Conservation (phyloP, 306 rosid species). For the Vigna hirtella region DNA sequence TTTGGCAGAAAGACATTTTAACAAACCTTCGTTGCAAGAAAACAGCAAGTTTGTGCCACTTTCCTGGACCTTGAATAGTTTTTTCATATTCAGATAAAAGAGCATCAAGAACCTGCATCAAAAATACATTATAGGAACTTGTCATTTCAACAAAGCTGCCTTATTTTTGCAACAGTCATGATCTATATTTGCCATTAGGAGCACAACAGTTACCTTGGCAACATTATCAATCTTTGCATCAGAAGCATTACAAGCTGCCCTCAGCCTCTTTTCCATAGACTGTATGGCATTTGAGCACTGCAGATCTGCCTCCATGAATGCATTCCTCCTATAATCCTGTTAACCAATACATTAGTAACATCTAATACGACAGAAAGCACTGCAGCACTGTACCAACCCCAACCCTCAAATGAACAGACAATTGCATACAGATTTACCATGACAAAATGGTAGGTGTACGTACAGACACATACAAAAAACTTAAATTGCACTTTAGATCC, state of each 20-base stretch:
- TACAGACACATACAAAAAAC: not conserved
- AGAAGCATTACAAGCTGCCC: conserved; percentile 89
- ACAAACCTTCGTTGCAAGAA: conserved; percentile 88
- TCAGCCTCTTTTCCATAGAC: conserved; percentile 89
- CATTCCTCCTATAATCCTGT: conserved; percentile 87
- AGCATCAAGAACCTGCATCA: conserved; percentile 84
- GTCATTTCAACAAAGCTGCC: conserved; percentile 27
- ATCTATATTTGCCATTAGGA: conserved; percentile 11
- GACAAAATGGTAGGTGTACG: not conserved
- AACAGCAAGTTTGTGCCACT: conserved; percentile 82
- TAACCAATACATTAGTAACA: conserved; percentile 45
- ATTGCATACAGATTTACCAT: not conserved
- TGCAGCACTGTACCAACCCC: not conserved
- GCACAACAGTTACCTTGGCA: conserved; percentile 63
- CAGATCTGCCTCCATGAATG: conserved; percentile 90
- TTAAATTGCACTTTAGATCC: not conserved
- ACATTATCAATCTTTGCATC: conserved; percentile 80
- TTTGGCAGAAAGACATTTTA: not conserved
- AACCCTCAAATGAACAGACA: not conserved
- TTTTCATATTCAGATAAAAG: conserved; percentile 82
- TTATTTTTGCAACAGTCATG: not conserved
- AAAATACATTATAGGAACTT: conserved; percentile 29
- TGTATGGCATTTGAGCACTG: conserved; percentile 80
- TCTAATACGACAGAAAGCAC: not conserved
- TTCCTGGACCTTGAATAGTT: conserved; percentile 83